Conservation (phyloP, 2,329 filamentous ascomycete genomes). For the Talaromyces rugulosus region DNA sequence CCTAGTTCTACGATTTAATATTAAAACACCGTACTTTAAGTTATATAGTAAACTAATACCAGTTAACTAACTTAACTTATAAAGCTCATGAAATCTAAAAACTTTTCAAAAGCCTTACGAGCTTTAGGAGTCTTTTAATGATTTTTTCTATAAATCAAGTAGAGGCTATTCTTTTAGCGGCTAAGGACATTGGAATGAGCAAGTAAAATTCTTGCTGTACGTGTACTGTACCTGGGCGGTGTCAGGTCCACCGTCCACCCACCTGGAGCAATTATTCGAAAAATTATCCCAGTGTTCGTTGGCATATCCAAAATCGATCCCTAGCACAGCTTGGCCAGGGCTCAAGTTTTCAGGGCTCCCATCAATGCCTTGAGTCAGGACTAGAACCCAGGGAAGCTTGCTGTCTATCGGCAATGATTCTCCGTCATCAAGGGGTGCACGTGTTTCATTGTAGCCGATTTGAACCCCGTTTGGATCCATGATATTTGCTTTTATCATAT, state of each 20-base stretch:
- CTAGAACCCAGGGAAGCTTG: background rate
- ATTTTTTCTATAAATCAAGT: too few relatives aligned
- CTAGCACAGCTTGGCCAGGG: fast-evolving
- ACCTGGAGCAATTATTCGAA: background rate
- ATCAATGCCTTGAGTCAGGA: background rate
- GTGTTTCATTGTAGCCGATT: background rate
- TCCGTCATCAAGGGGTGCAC: background rate
- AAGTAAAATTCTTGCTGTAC: background rate
- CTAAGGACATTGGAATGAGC: background rate
- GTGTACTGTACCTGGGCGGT: background rate
- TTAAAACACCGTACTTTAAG: too few relatives aligned
- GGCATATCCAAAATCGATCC: background rate
- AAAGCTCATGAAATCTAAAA: too few relatives aligned
- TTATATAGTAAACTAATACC: too few relatives aligned
- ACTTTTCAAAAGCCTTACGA: too few relatives aligned
- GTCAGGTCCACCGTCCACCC: background rate
- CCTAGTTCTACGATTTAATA: too few relatives aligned
- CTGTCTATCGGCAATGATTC: background rate
- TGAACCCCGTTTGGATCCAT: background rate
- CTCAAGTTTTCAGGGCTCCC: background rate
- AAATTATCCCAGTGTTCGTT: background rate
- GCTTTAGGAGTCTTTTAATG: too few relatives aligned
- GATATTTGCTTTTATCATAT: background rate
- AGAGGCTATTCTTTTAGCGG: background rate
- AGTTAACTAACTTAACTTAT: too few relatives aligned